Percentiles rank a stretch among this genome's conserved stretches.
Evolutionary conservation across 768 basidiomycete species (phyloP).

Genomic region (Termitomyces sp.): DNA sequence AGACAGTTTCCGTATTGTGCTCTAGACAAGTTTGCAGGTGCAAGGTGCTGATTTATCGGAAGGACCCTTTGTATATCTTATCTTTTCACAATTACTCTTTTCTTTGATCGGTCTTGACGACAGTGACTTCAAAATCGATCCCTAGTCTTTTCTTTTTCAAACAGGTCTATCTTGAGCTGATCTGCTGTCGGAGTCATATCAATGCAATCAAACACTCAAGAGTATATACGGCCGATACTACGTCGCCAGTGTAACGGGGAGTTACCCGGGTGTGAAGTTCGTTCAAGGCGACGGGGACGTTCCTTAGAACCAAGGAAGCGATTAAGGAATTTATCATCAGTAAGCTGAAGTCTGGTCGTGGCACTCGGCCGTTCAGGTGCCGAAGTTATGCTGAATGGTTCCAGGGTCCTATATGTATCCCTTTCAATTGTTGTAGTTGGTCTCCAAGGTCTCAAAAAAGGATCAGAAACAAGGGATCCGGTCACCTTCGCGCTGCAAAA

Average conservation of each 20-base stretch:
- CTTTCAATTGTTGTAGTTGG: too few species aligned
- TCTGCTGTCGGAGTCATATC: neutral
- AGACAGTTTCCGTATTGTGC: conserved; percentile 47
- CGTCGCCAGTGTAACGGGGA: conserved; percentile 16
- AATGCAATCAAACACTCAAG: too few species aligned
- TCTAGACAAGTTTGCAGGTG: conserved; percentile 23
- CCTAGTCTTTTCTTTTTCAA: neutral
- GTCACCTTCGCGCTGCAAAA: too few species aligned
- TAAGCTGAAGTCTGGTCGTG: neutral
- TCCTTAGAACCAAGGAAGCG: conserved; percentile 20
- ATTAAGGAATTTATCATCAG: conserved; percentile 16
- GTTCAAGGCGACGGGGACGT: neutral
- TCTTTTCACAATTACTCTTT: neutral
- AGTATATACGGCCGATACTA: neutral
- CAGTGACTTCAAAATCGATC: neutral
- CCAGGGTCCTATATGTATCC: neutral
- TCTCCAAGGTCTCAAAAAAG: too few species aligned
- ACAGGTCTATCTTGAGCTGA: neutral
- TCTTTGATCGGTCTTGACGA: neutral
- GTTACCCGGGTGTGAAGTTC: conserved; percentile 7
- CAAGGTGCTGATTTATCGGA: neutral
- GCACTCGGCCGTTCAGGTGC: neutral
- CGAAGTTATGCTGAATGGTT: neutral
- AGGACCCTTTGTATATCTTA: neutral
- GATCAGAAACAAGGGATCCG: too few species aligned